A percentile compares a stretch with the other conserved stretches of the same genome.
These are phyloP conservation scores for Lizonia empirigonia DNA, from an alignment of 2,329 filamentous ascomycete species.

Conservation along the genomic window DNA sequence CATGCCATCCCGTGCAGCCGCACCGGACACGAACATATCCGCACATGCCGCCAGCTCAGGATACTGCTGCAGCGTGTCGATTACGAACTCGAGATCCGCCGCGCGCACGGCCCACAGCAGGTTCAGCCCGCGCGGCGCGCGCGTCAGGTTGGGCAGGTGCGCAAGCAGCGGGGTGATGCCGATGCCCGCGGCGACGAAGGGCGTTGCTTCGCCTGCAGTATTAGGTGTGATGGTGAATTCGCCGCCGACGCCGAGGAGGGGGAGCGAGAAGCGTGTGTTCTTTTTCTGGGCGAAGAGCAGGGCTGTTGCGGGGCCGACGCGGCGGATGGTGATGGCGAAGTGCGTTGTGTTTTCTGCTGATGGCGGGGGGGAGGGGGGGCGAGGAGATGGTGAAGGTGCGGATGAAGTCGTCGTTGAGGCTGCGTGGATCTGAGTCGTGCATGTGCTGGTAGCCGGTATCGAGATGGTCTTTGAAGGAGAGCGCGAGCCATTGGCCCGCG, in stretches of 20 bases:
- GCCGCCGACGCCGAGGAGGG: slow-evolving; percentile 72
- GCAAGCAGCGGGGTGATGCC: slow-evolving; percentile 82
- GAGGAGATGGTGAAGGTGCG: slow-evolving; percentile 83
- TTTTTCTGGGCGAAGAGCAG: too few species aligned
- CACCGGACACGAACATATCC: slow-evolving; percentile 70
- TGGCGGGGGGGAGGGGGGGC: slow-evolving; percentile 44
- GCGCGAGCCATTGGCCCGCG: slow-evolving; percentile 77
- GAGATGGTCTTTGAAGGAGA: slow-evolving; percentile 73
- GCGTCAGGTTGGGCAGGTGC: background rate
- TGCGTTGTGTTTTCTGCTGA: slow-evolving; percentile 43
- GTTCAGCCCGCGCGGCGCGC: slow-evolving; percentile 47
- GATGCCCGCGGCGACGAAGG: slow-evolving; percentile 78
- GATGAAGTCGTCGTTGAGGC: slow-evolving; percentile 82
- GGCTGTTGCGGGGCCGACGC: slow-evolving; percentile 70
- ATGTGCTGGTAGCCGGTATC: slow-evolving; percentile 81
- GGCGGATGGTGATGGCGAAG: slow-evolving; percentile 75
- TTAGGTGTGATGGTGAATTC: slow-evolving; percentile 56
- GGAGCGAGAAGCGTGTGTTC: background rate
- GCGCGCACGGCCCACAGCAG: slow-evolving; percentile 72
- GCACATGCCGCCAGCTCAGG: slow-evolving; percentile 59
- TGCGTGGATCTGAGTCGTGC: slow-evolving; percentile 78
- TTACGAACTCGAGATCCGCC: slow-evolving; percentile 67
- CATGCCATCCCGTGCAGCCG: too few species aligned
- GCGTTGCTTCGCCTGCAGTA: slow-evolving; percentile 46
- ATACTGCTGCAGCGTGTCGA: slow-evolving; percentile 62